These are phyloP conservation scores for Malbranchea zuffiana DNA, from an alignment of 2,329 filamentous ascomycete species.

Conservation along the genomic window DNA sequence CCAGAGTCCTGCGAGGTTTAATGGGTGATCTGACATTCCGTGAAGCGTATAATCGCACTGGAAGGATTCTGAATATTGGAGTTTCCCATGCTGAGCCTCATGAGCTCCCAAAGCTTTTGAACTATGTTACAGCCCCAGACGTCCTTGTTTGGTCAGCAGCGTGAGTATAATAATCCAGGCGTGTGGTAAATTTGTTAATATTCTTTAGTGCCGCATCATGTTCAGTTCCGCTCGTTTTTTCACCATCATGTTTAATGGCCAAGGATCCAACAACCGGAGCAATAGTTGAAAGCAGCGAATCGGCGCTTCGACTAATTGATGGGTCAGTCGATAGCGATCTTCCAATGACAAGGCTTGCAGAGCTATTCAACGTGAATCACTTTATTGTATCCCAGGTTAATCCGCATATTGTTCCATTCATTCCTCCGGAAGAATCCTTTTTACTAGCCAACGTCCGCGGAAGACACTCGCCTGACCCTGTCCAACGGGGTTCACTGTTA, in stretches of 20 bases:
- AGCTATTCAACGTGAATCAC: constrained; percentile 97
- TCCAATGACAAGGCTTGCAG: constrained; percentile 76
- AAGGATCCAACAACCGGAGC: constrained; percentile 75
- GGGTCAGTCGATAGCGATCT: constrained; percentile 91
- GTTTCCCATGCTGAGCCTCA: constrained; percentile 82
- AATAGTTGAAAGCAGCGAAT: constrained; percentile 73
- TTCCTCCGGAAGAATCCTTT: constrained; percentile 60
- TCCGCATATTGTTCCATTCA: constrained; percentile 80
- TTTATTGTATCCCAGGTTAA: constrained; percentile 98
- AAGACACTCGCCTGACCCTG: constrained; percentile 16
- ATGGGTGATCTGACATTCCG: constrained; percentile 88
- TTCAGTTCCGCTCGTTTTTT: constrained; percentile 80
- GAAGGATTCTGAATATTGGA: constrained; percentile 84
- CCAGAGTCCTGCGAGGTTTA: constrained; percentile 66
- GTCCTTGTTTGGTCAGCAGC: constrained; percentile 96
- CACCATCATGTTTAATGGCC: constrained; percentile 63
- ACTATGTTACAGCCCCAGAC: constrained; percentile 87
- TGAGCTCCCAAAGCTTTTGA: constrained; percentile 74
- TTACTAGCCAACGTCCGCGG: constrained; percentile 23
- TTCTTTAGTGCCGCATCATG: constrained; percentile 69
- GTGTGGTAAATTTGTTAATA: constrained; percentile 3
- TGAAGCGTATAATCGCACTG: constrained; percentile 89
- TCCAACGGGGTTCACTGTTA: constrained; percentile 27
- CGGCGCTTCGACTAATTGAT: constrained; percentile 79
- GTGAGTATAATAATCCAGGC: constrained; percentile 29